Base-by-base conservation (phyloP, 768 basidiomycete genomes). In the Fomitopsis pulvina region DNA sequence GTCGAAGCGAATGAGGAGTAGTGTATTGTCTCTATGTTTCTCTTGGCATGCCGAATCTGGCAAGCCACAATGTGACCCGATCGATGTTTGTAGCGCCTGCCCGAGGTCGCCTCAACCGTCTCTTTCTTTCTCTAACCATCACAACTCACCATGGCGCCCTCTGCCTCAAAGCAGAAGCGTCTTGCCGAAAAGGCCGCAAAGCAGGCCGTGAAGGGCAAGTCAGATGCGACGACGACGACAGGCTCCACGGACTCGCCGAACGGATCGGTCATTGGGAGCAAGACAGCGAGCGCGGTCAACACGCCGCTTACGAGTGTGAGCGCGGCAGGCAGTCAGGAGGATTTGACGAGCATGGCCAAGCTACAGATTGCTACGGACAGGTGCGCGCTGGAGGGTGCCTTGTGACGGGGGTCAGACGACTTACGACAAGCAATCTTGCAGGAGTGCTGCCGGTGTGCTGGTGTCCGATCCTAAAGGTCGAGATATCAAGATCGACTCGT, bases 401-500 rank as follows among this genome's bases (percentile, higher is more conserved):
- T 52, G 5, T 45, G 20, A 37, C 34, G 14, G 7, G 5, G 34
- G 6, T 37, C 34, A 4, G 34, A 18, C 34, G 34, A 37, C 14
- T 30, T 28, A 29, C 20, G 18, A n/a, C n/a, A n/a, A n/a, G n/a
- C n/a, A n/a, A 32, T 40, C 45, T n/a, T 63, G 28, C 57, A 92
- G 90, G 83, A 90, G 87, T 60, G 85, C 92, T 16, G 77, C 87
- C 22, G 96, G 96, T 51, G 94, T 97, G 18, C 77, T 98, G 24
- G 85, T 92, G 40, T 96, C 93, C 14, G 96, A 99, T 68, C 66
- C 77, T 40, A 93, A 97, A 68, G 80, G 85, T 44, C 85, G 96
- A 48, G 96, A 99, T 73, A 87, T 99, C 78, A 97, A 97, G 73
- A 94, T 98, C 60, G 92, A 96, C 62, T 77, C 84, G 21, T 99